phyloP scores from a whole-genome alignment of 495 filamentous ascomycete species.

The Evansstolkia leycettana region DNA sequence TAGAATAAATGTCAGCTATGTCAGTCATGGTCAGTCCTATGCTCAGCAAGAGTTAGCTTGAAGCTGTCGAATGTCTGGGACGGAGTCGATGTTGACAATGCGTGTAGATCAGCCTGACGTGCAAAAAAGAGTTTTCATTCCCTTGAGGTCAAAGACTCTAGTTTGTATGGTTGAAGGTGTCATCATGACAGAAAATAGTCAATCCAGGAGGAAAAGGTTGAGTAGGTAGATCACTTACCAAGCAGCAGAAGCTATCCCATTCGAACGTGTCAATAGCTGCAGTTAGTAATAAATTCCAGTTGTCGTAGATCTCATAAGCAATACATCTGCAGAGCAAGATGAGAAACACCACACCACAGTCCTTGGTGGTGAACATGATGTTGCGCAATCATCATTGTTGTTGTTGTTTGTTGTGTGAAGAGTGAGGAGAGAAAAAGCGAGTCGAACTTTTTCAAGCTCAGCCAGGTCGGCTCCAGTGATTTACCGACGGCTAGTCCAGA shows the following conservation, averaged over 20 bases:
- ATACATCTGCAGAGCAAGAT: not conserved
- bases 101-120: conserved; percentile 91
- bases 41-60: conserved; percentile 4
- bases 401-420: conserved; percentile 5
- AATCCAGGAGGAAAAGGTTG: conserved; percentile 1
- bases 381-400: too few relatives aligned
- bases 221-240: conserved; percentile 9
- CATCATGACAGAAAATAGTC: conserved; percentile 39
- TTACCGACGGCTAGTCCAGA: conserved; percentile 8
- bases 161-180: conserved; percentile 89
- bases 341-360: not conserved
- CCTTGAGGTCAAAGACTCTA: conserved; percentile 99
- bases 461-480: conserved; percentile 8
- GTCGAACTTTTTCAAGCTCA: conserved; percentile 15
- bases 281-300: not conserved
- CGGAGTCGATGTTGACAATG: conserved; percentile 5
- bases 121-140: conserved; percentile 92
- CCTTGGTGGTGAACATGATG: not conserved
- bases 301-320: not conserved
- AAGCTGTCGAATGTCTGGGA: conserved; percentile 5
- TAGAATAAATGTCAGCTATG: not conserved
- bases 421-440: conserved; percentile 2
- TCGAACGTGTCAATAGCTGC: not conserved
- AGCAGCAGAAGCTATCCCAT: not conserved
- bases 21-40: conserved; percentile 4